phyloP scores from a whole-genome alignment of 2,329 filamentous ascomycete species.

The Chalaropsis ovoidea region DNA sequence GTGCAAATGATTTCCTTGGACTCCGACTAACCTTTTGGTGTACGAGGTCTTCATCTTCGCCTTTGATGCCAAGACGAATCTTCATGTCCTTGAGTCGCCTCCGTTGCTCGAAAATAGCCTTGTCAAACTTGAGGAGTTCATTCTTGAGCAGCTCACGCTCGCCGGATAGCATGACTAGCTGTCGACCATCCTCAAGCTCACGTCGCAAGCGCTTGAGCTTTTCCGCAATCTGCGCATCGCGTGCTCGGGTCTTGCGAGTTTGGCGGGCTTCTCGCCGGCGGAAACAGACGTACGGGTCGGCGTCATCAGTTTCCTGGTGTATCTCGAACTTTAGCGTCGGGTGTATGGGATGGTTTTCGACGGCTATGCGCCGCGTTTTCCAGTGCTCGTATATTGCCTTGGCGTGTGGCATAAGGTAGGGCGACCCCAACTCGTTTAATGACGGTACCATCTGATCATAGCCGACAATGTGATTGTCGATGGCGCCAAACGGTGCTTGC shows the following conservation, averaged over 20 bases:
- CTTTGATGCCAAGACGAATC: slow-evolving; percentile 77
- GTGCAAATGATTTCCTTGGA: slow-evolving; percentile 20
- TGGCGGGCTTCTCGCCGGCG: slow-evolving; percentile 86
- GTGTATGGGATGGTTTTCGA: slow-evolving; percentile 62
- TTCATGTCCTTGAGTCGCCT: slow-evolving; percentile 78
- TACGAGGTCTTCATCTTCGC: slow-evolving; percentile 85
- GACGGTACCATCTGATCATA: slow-evolving; percentile 67
- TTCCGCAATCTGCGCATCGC: slow-evolving; percentile 88
- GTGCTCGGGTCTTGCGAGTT: slow-evolving; percentile 84
- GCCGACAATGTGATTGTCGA: slow-evolving; percentile 76
- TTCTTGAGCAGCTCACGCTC: slow-evolving; percentile 71
- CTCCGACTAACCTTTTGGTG: slow-evolving; percentile 68
- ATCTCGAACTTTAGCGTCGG: slow-evolving; percentile 85
- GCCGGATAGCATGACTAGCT: slow-evolving; percentile 65
- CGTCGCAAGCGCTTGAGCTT: slow-evolving; percentile 84
- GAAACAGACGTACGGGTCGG: slow-evolving; percentile 97
- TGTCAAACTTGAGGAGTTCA: slow-evolving; percentile 64
- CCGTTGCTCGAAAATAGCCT: slow-evolving; percentile 72
- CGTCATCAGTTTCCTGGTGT: slow-evolving; percentile 85
- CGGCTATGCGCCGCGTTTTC: slow-evolving; percentile 58
- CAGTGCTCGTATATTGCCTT: slow-evolving; percentile 85
- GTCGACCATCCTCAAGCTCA: slow-evolving; percentile 80
- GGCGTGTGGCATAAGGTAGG: slow-evolving; percentile 47
- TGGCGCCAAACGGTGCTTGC: slow-evolving; percentile 77
- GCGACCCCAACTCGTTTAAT: slow-evolving; percentile 43